Evolutionary conservation across 78 protist species (phyloP).

Genomic region (Dictyostelium intermedium): DNA sequence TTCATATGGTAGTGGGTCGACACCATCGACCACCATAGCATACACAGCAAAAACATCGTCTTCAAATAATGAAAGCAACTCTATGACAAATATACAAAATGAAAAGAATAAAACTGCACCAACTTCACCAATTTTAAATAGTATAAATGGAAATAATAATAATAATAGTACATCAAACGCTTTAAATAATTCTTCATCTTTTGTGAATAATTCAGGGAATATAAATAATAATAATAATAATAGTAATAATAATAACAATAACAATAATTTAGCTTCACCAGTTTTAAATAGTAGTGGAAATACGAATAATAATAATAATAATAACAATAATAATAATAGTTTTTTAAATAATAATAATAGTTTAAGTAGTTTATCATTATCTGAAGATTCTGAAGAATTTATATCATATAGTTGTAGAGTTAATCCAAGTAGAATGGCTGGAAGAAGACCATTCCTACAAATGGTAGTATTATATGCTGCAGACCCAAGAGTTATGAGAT

Average conservation of each 20-base stretch:
- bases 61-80: neutral
- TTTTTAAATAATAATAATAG: neutral
- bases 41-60: slow-evolving; percentile 2
- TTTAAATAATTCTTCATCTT: neutral
- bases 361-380: slow-evolving; percentile 10
- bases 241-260: neutral
- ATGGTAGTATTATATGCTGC: slow-evolving; percentile 77
- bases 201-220: neutral
- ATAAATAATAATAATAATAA: too few relatives aligned
- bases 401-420: slow-evolving; percentile 31
- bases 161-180: neutral
- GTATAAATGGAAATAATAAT: neutral
- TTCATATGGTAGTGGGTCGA: neutral
- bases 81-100: neutral
- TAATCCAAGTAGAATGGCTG: slow-evolving; percentile 51
- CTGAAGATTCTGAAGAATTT: slow-evolving; percentile 51
- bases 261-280: neutral
- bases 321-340: neutral
- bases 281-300: neutral
- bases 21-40: neutral
- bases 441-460: slow-evolving; percentile 83
- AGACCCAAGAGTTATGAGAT: slow-evolving; percentile 60
- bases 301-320: neutral
- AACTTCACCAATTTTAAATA: neutral
- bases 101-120: neutral